Evolutionary conservation across 495 filamentous ascomycete genomes (phyloP).

Genomic region (Penicillium tannophilum): DNA sequence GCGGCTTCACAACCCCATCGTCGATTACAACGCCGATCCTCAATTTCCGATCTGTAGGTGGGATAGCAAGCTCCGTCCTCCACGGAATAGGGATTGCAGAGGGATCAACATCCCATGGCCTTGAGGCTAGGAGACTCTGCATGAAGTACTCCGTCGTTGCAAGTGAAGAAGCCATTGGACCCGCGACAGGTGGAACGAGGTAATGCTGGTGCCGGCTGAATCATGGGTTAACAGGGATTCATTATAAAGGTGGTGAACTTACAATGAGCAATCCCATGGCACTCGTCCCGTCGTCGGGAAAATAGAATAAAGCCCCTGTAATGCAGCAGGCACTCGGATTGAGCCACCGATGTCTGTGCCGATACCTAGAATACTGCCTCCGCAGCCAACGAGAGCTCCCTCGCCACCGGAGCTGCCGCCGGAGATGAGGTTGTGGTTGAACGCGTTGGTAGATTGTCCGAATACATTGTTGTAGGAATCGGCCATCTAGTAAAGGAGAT

Average conservation of each 20-base stretch:
- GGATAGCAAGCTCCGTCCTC: conserved; percentile 32
- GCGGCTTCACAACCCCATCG: conserved; percentile 54
- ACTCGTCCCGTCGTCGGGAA: conserved; percentile 60
- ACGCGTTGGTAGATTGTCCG: conserved; percentile 56
- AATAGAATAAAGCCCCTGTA: conserved; percentile 63
- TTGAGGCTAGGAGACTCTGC: conserved; percentile 33
- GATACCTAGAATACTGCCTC: conserved; percentile 62
- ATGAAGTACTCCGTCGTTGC: conserved; percentile 47
- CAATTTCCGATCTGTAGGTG: conserved; percentile 31
- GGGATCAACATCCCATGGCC: conserved; percentile 47
- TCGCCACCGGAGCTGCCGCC: conserved; percentile 69
- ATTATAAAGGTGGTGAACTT: conserved; percentile 24
- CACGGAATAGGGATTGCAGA: conserved; percentile 45
- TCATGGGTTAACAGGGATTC: not conserved
- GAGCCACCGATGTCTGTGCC: conserved; percentile 70
- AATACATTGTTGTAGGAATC: conserved; percentile 39
- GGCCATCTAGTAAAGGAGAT: conserved; percentile 45
- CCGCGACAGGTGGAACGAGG: conserved; percentile 39
- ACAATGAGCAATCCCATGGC: conserved; percentile 44
- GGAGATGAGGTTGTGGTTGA: conserved; percentile 54
- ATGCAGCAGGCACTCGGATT: conserved; percentile 63
- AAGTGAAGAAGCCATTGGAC: conserved; percentile 46
- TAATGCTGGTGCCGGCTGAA: conserved; percentile 32
- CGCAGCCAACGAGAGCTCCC: conserved; percentile 56
- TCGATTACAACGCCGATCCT: conserved; percentile 53